Base-by-base conservation (phyloP, 139 green algal species). In the Medakamo hakoo region DNA sequence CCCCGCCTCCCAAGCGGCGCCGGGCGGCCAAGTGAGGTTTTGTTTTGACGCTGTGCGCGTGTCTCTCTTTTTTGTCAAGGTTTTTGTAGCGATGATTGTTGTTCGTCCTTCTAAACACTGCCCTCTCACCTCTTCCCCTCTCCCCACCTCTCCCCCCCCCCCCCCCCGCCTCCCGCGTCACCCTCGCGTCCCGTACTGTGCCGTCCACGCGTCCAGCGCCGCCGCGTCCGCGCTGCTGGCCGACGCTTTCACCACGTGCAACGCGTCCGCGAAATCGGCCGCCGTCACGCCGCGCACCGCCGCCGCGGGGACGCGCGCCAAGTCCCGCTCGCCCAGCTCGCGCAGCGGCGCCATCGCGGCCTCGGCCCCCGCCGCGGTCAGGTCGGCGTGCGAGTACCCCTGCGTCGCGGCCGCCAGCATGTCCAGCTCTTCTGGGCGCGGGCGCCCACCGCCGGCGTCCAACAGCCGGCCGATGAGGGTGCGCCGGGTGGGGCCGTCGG, bases 361-460 rank as follows among this genome's bases (percentile, higher is more conserved):
- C 69, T 94, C 86, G 58, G 84, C 80, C 63, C 81, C 86, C 20
- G 91, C 80, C 9, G 84, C 82, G 0, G 79, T 83, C 28, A 94
- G 64, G 67, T 94, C 86, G 23, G 71, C 83, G n/a, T 75, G 84
- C 29, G 63, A 79, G 77, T 91, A 94, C 60, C 55, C 66, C n/a
- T 66, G 57, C 22, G 62, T 68, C 25, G 4, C 24, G 0, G 25
- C 27, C 30, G 77, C 70, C 1, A 80, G 18, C 1, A 58, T 57
- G 23, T 77, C 58, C 29, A 77, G 23, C 2, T 74, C 67, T 2
- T 29, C 22, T 1, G 5, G 21, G 25, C 23, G 23, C 58, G 75
- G 65, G 24, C 57, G 24, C 21, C 27, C 30, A 4, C 66, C 29
- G 62, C 75, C 64, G 3, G 58, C 70, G 2, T 32, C 4, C 60